Evolutionary conservation across 2,329 filamentous ascomycete species (phyloP), one percentile per base, ranked within the genome.

Genomic region (Pseudogymnoascus sp.): DNA sequence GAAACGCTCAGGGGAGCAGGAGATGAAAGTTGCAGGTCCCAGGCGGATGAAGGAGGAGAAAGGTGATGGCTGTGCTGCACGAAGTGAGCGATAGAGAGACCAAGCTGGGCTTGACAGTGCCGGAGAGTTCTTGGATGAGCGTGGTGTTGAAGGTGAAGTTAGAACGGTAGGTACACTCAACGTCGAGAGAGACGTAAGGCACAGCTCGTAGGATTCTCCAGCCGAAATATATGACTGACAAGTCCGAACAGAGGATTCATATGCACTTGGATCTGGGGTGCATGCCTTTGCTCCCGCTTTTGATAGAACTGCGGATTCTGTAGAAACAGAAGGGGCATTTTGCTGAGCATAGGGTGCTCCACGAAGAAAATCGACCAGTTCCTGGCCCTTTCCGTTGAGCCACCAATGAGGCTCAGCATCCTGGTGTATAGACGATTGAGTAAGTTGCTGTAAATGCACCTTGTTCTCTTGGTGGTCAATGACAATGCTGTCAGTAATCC

Each of bases 1-100:
- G 70, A 96, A 97, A 2, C 92, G 88, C 74, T 97, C 93, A 0
- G 93, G 93, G 3, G 90, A 96, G 68, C 87, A 89, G 73, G 88
- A 89, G 47, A 96, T 78, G 30, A 97, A 80, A 1, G 90, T 91
- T 3, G 83, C 82, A 32, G 76, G 73, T 2, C 84, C 83, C 14
- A 97, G 80, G 9, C 84, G 85, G 61, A 96, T 77, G 71, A 89
- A 96, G 0, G 90, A 91, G 22, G 89, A 89, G 74, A 96, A 74
- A 1, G 73, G 73, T 0, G 71, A 69, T 3, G 71, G 70, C 61
- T 73, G 69, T 8, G 62, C 63, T 12, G 50, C 28, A 6, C 70
- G 69, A 18, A 73, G 68, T 7, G 62, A 64, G 16, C 67, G 68
- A 58, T 72, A 73, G 6, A 73, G 66, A 7, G 59, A 32, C 71